Evolutionary conservation across 192 early-diverging fungal species (phyloP).

Genomic region (Jimgerdemannia flammicorona): DNA sequence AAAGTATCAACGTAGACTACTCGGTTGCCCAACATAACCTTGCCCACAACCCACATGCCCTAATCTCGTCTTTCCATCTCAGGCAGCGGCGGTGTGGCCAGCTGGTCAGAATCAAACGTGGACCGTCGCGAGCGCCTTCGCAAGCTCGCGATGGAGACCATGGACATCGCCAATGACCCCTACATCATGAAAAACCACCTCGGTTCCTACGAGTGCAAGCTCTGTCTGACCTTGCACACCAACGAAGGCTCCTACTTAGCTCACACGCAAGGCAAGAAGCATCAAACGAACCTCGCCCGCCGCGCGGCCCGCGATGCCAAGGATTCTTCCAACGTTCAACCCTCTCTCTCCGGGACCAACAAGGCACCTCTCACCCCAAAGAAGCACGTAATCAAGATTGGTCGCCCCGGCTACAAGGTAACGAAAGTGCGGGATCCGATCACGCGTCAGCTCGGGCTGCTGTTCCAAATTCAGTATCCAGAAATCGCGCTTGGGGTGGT

Average conservation of each 20-base stretch:
- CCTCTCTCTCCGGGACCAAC: slow-evolving; percentile 32
- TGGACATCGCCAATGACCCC: slow-evolving; percentile 93
- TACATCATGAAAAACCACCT: slow-evolving; percentile 96
- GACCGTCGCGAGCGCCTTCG: slow-evolving; percentile 93
- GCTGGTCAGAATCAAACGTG: slow-evolving; percentile 80
- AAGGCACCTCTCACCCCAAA: slow-evolving; percentile 46
- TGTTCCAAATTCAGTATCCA: slow-evolving; percentile 95
- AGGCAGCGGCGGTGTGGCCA: slow-evolving; percentile 84
- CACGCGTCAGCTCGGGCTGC: slow-evolving; percentile 81
- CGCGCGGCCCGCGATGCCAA: slow-evolving; percentile 84
- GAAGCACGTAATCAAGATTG: slow-evolving; percentile 88
- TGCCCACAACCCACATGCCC: background rate
- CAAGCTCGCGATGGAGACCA: slow-evolving; percentile 91
- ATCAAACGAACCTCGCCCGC: slow-evolving; percentile 90
- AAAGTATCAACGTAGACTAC: background rate
- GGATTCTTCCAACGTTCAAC: slow-evolving; percentile 46
- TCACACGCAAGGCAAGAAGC: slow-evolving; percentile 98
- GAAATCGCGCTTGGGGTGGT: slow-evolving; percentile 81
- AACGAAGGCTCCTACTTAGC: slow-evolving; percentile 95
- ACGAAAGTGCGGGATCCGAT: slow-evolving; percentile 88
- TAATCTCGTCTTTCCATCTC: slow-evolving; percentile 6
- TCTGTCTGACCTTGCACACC: slow-evolving; percentile 80
- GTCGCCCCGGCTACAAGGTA: slow-evolving; percentile 91
- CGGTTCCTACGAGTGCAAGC: slow-evolving; percentile 78
- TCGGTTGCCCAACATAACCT: background rate